phyloP scores from a whole-genome alignment of 2,329 filamentous ascomycete genomes.

The Tolypocladium amazonense region DNA sequence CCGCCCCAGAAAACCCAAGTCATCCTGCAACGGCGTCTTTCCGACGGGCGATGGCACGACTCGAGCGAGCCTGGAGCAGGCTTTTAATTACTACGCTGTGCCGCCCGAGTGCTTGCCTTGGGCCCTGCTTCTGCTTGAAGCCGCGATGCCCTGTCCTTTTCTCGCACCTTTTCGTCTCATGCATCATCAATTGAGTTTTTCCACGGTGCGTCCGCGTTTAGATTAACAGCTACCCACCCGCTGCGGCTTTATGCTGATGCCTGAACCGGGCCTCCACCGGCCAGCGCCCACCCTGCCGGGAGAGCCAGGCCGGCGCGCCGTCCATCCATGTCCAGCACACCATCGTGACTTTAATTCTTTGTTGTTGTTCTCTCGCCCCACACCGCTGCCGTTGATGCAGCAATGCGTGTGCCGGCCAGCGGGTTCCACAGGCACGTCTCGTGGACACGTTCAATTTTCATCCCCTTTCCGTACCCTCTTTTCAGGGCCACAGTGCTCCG shows the following conservation, averaged over 20 bases:
- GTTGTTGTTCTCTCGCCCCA: neutral
- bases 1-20: neutral
- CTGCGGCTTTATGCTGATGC: neutral
- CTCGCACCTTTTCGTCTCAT: too few species aligned
- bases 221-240: neutral
- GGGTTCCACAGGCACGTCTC: neutral
- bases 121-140: too few species aligned
- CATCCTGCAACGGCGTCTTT: too few species aligned
- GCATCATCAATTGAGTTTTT: too few species aligned
- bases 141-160: too few species aligned
- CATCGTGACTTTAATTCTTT: neutral
- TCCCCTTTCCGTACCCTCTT: neutral
- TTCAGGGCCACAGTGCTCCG: neutral
- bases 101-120: neutral
- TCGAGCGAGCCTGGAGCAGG: too few species aligned
- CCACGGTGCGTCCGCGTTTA: too few species aligned
- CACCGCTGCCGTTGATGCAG: too few species aligned
- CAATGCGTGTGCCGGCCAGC: neutral
- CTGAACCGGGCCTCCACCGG: too few species aligned
- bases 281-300: neutral
- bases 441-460: neutral
- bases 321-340: neutral
- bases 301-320: too few species aligned
- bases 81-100: neutral
- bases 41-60: too few species aligned